Evolutionary conservation across 345 rosid genomes (phyloP).

Genomic region (Camelina hispida): DNA sequence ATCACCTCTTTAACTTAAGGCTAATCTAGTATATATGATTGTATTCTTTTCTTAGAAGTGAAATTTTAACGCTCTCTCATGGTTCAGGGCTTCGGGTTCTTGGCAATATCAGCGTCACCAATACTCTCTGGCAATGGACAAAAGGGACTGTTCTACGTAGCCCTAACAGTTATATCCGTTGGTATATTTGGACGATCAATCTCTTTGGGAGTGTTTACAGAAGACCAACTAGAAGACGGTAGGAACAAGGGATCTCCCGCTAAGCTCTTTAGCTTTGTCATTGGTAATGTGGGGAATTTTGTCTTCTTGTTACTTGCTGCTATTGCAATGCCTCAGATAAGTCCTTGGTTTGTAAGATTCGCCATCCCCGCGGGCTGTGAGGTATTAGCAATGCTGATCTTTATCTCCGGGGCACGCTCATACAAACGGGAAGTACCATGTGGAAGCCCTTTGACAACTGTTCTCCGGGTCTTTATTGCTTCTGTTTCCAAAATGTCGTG

Average conservation of each 20-base stretch:
- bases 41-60: not conserved
- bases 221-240: constrained; percentile 37
- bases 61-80: not conserved
- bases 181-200: constrained; percentile 44
- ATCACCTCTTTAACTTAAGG: not conserved
- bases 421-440: constrained; percentile 30
- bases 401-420: constrained; percentile 40
- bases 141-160: constrained; percentile 27
- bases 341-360: constrained; percentile 48
- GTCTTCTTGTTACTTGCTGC: constrained; percentile 40
- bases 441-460: constrained; percentile 47
- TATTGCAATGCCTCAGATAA: constrained; percentile 41
- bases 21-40: not conserved
- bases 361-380: constrained; percentile 48
- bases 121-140: constrained; percentile 20
- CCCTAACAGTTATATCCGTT: constrained; percentile 32
- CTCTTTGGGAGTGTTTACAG: constrained; percentile 42
- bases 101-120: constrained; percentile 41
- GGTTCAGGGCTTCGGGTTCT: constrained; percentile 40
- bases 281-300: constrained; percentile 42
- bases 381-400: constrained; percentile 44
- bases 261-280: constrained; percentile 37
- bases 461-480: constrained; percentile 46
- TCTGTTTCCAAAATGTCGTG: constrained; percentile 41
- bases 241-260: constrained; percentile 27